Evolutionary conservation across 129 eudicot species (phyloP), one percentile per base, ranked within the genome.

Genomic region (Saussurea involucrata): DNA sequence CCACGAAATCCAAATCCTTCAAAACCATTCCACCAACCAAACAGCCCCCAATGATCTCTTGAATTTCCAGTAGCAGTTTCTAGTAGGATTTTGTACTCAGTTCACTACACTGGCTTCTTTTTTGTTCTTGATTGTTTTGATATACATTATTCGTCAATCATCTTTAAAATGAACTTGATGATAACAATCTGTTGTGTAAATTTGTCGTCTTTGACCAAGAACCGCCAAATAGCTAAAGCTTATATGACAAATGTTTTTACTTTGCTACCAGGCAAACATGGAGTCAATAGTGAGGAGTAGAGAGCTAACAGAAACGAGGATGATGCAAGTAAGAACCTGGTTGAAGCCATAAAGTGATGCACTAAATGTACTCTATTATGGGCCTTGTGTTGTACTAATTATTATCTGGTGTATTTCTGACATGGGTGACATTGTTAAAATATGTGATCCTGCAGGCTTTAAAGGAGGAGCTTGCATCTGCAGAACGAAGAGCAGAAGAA

Each of bases 231-330:
- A 24, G 49, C 42, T 78, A 34, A 58, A 63, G 32, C 71, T 31
- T 32, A 71, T 75, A 11, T 60, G 37, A 68, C 63, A 8, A 36
- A 68, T 31, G 24, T 34, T 76, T 24, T 80, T 73, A 28, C 75
- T 74, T 66, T 73, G 3, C 69, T 28, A 75, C 79, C 88, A 91
- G 98, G 98, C 89, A 68, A 95, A 83, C 85, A 95, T 86, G 97
- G 98, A 95, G 76, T 77, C 97, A 67, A 81, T 92, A 64, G 88
- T 92, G 96, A 91, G 98, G 78, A 95, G 79, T 71, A 91, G 98
- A 84, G 98, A 95, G 79, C 86, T 95, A 70, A 83, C 97, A 31
- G 98, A 95, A 88, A 95, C 98, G 69, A 84, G 98, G 82, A 95
- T 95, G 98, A 95, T 92, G 96, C 98, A 95, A 89, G 98, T 95